Evolutionary conservation across 495 filamentous ascomycete genomes (phyloP).

Genomic region (Articulospora tetracladia): DNA sequence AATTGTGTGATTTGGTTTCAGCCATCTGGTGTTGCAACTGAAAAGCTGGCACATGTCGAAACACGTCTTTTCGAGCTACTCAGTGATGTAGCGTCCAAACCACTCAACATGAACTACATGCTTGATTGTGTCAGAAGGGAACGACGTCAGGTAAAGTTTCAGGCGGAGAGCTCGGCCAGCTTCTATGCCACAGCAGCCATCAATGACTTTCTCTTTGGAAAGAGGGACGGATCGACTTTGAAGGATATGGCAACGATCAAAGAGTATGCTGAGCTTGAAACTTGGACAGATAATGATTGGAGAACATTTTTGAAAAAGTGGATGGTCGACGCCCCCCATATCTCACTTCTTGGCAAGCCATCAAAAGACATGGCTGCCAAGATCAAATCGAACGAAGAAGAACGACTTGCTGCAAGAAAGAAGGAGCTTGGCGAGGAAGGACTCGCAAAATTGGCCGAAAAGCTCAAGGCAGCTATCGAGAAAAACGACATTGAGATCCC

Average conservation of each 20-base stretch:
- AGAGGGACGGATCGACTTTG: conserved; percentile 77
- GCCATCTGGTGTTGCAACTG: conserved; percentile 79
- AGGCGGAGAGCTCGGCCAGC: conserved; percentile 68
- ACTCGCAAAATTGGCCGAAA: conserved; percentile 66
- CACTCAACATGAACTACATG: conserved; percentile 85
- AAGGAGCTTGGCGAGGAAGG: conserved; percentile 46
- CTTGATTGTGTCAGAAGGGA: conserved; percentile 79
- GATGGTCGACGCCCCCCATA: conserved; percentile 80
- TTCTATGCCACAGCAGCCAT: conserved; percentile 81
- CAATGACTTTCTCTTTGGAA: conserved; percentile 86
- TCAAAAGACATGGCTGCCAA: conserved; percentile 66
- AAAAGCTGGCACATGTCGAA: conserved; percentile 78
- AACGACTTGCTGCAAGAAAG: conserved; percentile 49
- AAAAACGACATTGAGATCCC: conserved; percentile 82
- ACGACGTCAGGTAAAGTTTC: conserved; percentile 71
- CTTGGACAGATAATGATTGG: conserved; percentile 84
- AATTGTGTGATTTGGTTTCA: conserved; percentile 78
- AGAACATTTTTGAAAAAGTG: conserved; percentile 74
- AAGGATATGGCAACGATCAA: conserved; percentile 60
- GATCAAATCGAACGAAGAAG: conserved; percentile 67
- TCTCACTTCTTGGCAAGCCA: conserved; percentile 84
- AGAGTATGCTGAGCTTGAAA: conserved; percentile 72
- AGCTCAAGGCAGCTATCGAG: conserved; percentile 73
- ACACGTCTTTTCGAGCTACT: conserved; percentile 80
- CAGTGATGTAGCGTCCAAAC: conserved; percentile 70